Conservation (phyloP, 31 red algal species). For the Odonthalia washingtoniensis region DNA sequence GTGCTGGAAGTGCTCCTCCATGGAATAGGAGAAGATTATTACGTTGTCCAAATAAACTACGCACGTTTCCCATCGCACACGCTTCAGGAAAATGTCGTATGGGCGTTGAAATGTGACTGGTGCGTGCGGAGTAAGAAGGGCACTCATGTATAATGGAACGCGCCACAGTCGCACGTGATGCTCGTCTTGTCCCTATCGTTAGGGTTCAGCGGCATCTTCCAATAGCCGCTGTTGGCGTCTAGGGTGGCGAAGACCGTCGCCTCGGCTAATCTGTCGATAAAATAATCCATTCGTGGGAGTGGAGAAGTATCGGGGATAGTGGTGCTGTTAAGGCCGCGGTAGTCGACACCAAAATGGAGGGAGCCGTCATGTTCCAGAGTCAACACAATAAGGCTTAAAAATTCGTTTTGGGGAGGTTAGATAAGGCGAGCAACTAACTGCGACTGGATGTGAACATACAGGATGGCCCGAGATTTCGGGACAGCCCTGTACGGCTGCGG, state of each 20-base stretch:
- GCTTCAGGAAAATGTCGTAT: conserved; percentile 40
- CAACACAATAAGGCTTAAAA: not conserved
- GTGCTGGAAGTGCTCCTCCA: conserved; percentile 16
- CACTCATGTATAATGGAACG: conserved; percentile 32
- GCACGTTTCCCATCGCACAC: conserved; percentile 34
- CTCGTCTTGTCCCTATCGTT: no score
- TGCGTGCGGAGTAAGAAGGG: conserved; percentile 52
- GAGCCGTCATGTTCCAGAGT: not conserved
- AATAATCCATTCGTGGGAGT: no score
- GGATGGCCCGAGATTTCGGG: not conserved
- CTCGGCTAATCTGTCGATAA: not conserved
- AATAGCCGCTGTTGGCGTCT: conserved; percentile 27
- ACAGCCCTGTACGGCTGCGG: not conserved
- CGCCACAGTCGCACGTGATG: not conserved
- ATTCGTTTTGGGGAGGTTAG: not conserved
- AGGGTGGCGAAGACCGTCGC: not conserved
- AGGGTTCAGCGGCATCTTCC: no score
- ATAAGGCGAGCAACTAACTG: not conserved
- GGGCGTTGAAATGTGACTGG: conserved; percentile 48
- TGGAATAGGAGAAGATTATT: conserved; percentile 11
- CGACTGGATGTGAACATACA: not conserved
- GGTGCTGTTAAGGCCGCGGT: no score
- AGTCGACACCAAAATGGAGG: not conserved
- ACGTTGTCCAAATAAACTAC: conserved; percentile 51
- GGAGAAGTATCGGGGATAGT: no score